Evolutionary conservation across 1,284 basidiomycete genomes (phyloP), one percentile per base, ranked within the genome.

Genomic region (Spongispora temasekensis): DNA sequence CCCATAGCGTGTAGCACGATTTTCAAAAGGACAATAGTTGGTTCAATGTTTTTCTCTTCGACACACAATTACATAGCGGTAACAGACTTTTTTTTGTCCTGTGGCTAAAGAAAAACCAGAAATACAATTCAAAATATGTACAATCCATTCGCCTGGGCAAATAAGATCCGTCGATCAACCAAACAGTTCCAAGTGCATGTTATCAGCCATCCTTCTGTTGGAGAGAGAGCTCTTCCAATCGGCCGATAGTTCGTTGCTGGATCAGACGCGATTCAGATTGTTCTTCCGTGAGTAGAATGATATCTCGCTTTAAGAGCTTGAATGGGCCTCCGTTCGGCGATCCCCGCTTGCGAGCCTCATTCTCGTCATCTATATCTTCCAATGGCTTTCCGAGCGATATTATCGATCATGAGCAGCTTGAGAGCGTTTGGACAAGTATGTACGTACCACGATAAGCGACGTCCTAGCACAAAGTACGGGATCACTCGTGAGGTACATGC

Each of bases 391-490:
- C 53, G 12, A 28, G 74, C 74, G n/a, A 93, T 65, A 66, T 83
- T 93, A 4, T 78, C 27, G 5, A 30, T 55, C 28, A 37, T 61
- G 44, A 63, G 4, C n/a, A 28, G 40, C 55, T 42, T 73, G 66
- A 93, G 90, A 19, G 85, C 88, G 60, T 87, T 83, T 23, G 89
- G 85, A 74, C 30, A 54, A 44, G 78, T 68, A 27, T 77, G 64
- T 91, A 95, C 12, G 93, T 68, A 84, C 83, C 68, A 85, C 79
- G 19, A 84, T 77, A 9, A 85, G 74, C 6, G 81, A 89, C 57
- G 82, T 82, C 72, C 89, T 91, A 15, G 91, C 91, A 15, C 91
- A 92, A 71, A 94, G 94, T 2, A 94, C 92, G 4, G 82, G 79
- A 68, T 93, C 93, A 60, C 84, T 91, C 15, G 75, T 73, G 19